Evolutionary conservation across 768 basidiomycete genomes (phyloP).

Genomic region (Pisolithus microcarpus): DNA sequence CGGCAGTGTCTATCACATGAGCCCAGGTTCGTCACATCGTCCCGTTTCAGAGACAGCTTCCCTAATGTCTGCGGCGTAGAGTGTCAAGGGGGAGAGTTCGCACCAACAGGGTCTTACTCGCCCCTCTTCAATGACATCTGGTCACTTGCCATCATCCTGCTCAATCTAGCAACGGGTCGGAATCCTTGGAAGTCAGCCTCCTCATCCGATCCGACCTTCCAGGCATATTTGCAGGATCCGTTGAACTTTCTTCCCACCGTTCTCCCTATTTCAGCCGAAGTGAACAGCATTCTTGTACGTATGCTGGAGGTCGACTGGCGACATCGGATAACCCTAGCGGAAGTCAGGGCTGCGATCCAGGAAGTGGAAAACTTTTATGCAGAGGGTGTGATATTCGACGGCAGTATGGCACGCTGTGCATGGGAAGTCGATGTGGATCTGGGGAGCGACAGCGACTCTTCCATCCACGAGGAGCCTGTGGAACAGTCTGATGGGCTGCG

Average conservation of each 20-base stretch:
- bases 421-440: conserved; percentile 69
- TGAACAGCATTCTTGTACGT: conserved; percentile 67
- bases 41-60: conserved; percentile 6
- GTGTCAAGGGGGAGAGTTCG: conserved; percentile 71
- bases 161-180: conserved; percentile 90
- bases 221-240: conserved; percentile 76
- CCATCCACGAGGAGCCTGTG: conserved; percentile 37
- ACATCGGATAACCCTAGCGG: conserved; percentile 38
- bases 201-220: conserved; percentile 78
- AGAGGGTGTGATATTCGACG: conserved; percentile 70
- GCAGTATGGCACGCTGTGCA: conserved; percentile 69
- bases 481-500: conserved; percentile 34
- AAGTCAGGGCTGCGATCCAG: conserved; percentile 49
- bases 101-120: conserved; percentile 64
- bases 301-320: conserved; percentile 69
- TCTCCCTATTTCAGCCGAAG: conserved; percentile 69
- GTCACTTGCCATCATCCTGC: conserved; percentile 92
- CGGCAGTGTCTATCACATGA: conserved; percentile 98
- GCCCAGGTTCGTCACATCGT: conserved; percentile 57
- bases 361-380: conserved; percentile 62
- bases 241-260: conserved; percentile 74
- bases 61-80: conserved; percentile 43
- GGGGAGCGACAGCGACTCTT: conserved; percentile 57
- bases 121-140: conserved; percentile 90
- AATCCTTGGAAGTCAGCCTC: conserved; percentile 96